These are phyloP conservation scores for Alternaria burnsii DNA, from an alignment of 2,329 filamentous ascomycete species.

Conservation along the genomic window DNA sequence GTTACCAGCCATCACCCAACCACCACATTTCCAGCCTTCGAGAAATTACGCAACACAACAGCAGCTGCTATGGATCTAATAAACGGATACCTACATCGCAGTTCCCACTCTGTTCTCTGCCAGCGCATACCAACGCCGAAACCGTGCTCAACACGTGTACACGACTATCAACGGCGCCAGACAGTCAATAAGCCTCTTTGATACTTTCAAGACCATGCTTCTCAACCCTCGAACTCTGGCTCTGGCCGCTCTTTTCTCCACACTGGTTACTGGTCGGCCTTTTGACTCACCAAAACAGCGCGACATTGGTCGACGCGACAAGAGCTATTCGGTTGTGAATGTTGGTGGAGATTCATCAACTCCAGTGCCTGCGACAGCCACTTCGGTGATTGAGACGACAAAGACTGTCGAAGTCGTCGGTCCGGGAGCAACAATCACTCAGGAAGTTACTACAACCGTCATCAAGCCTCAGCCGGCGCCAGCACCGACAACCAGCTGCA, in stretches of 20 bases:
- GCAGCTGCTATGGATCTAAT: conserved; percentile 27
- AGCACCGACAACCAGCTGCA: conserved; percentile 22
- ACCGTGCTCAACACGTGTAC: conserved; percentile 20
- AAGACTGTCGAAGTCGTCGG: conserved; percentile 39
- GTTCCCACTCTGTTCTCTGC: conserved; percentile 10
- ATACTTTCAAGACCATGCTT: conserved; percentile 33
- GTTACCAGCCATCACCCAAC: conserved; percentile 38
- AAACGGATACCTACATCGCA: conserved; percentile 24
- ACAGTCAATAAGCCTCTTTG: conserved; percentile 18
- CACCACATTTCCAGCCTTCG: conserved; percentile 42
- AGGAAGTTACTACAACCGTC: conserved; percentile 35
- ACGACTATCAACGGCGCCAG: conserved; percentile 13
- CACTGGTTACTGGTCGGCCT: conserved; percentile 34
- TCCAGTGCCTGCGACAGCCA: conserved; percentile 26
- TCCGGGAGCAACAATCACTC: conserved; percentile 33
- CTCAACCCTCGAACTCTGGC: conserved; percentile 32
- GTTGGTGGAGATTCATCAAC: conserved; percentile 49
- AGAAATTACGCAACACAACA: conserved; percentile 23
- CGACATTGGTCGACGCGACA: conserved; percentile 35
- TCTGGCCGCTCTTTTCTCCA: conserved; percentile 33
- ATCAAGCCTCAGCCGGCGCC: conserved; percentile 21
- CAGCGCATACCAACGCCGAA: conserved; percentile 18
- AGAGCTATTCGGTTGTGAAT: conserved; percentile 52
- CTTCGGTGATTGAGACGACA: conserved; percentile 35
- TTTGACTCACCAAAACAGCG: conserved; percentile 30